Base-by-base conservation (phyloP, 2,329 filamentous ascomycete species). In the Cladosporium sp. region DNA sequence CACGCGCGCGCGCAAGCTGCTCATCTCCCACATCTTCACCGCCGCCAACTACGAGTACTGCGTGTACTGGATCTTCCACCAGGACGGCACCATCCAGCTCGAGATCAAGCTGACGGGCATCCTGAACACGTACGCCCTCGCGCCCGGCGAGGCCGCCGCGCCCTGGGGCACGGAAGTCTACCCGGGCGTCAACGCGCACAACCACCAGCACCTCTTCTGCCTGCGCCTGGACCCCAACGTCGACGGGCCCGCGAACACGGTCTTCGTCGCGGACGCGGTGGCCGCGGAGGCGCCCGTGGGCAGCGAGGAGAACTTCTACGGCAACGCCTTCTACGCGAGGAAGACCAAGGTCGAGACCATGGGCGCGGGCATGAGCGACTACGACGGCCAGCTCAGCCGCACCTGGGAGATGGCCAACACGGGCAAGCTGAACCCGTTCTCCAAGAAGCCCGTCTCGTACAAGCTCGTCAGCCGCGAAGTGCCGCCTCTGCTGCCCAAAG, bases 21-120 rank as follows among this genome's bases (percentile, higher is more conserved):
- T 95, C 65, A 79, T 96, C 59, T 90, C 89, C 59, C 90, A 95
- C 61, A 86, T 95, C 66, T 95, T 96, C 73, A 96, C 91, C 0
- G 91, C 91, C 0, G 91, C 91, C 22, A 96, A 96, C 75, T 96
- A 96, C 72, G 91, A 96, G 69, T 96, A 96, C 71, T 86, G 84
- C 64, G 78, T 68, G 4, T 85, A 92, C 74, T 95, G 89, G 89
- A 85, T 90, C 60, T 90, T 95, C 74, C 88, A 92, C 68, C 89
- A 93, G 70, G 91, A 95, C 62, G 91, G 90, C 35, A 95, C 89
- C 0, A 84, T 95, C 58, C 90, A 95, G 72, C 85, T 92, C 9
- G 90, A 95, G 68, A 87, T 95, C 69, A 77, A 92, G 70, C 81
- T 95, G 28, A 95, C 90, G 0, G 90, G 90, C 49, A 95, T 96